Percentiles rank a stretch among this genome's conserved stretches.
phyloP scores from a whole-genome alignment of 106 monocot species.

The Dactylorhiza incarnata region DNA sequence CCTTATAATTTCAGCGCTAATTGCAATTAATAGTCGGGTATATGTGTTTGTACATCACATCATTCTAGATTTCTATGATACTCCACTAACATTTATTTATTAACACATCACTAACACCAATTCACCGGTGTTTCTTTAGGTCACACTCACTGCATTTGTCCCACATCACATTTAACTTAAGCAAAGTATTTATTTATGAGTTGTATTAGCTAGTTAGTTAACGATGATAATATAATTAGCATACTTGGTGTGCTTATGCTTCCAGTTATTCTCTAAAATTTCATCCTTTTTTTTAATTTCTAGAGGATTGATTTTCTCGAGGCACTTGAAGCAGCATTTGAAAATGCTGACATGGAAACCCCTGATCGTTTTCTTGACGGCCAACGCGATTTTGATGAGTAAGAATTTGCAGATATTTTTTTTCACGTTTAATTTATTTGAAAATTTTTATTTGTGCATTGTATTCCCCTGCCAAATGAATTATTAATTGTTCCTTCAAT shows the following conservation, averaged over 20 bases:
- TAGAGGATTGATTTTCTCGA: conserved; percentile 54
- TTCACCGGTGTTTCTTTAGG: no score
- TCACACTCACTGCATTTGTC: no score
- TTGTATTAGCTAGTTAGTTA: not conserved
- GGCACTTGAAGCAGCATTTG: conserved; percentile 41
- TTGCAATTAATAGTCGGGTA: no score
- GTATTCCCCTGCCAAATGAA: not conserved
- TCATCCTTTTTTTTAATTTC: not conserved
- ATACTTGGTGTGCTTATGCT: not conserved
- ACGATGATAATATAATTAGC: not conserved
- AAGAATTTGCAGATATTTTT: conserved; percentile 10
- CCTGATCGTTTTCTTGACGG: conserved; percentile 13
- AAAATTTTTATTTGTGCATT: not conserved
- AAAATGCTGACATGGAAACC: not conserved
- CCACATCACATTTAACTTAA: not conserved
- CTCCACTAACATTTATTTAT: no score
- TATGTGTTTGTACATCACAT: not conserved
- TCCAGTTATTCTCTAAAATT: not conserved
- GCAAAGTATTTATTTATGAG: not conserved
- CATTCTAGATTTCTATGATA: not conserved
- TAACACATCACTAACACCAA: no score
- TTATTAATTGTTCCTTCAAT: not conserved
- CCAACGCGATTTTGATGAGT: conserved; percentile 64
- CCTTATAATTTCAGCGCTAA: no score
- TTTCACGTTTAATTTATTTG: not conserved